Evolutionary conservation across 208 protist species (phyloP).

Genomic region (Trypanosoma grayi): DNA sequence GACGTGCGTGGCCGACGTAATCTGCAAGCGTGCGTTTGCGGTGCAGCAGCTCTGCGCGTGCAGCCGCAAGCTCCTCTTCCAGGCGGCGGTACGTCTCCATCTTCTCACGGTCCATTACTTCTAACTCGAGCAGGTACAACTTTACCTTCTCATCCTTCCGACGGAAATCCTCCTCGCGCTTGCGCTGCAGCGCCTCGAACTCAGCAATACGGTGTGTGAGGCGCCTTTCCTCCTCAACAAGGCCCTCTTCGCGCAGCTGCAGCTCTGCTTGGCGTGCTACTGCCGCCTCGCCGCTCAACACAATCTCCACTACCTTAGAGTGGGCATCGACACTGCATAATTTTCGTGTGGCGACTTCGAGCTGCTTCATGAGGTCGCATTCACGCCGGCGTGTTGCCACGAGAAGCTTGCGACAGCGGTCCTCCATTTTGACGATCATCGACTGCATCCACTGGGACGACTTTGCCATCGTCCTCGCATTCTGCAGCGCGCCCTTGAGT

Average conservation of each 20-base stretch:
- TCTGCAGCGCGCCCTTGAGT: not conserved
- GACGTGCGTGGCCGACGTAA: conserved; percentile 26
- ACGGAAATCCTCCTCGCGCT: conserved; percentile 23
- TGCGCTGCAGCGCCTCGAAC: conserved; percentile 34
- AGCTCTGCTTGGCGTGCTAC: conserved; percentile 24
- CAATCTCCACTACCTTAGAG: not conserved
- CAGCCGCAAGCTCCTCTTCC: conserved; percentile 38
- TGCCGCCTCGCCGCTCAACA: not conserved
- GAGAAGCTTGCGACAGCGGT: not conserved
- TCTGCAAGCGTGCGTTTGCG: conserved; percentile 12
- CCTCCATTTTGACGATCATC: not conserved
- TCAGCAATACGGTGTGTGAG: conserved; percentile 37
- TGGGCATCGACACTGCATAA: not conserved
- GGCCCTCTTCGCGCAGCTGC: conserved; percentile 22
- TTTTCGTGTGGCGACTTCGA: not conserved
- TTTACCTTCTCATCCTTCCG: conserved; percentile 47
- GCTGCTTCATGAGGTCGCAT: not conserved
- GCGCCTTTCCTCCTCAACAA: conserved; percentile 37
- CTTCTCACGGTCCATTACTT: conserved; percentile 47
- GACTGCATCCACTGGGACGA: not conserved
- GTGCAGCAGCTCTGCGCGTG: conserved; percentile 25
- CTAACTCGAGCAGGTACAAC: conserved; percentile 48
- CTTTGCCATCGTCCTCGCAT: not conserved
- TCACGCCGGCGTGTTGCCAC: not conserved
- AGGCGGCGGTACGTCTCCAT: conserved; percentile 32